Conservation (phyloP, 305 asterid species). For the Coffea humblotiana region DNA sequence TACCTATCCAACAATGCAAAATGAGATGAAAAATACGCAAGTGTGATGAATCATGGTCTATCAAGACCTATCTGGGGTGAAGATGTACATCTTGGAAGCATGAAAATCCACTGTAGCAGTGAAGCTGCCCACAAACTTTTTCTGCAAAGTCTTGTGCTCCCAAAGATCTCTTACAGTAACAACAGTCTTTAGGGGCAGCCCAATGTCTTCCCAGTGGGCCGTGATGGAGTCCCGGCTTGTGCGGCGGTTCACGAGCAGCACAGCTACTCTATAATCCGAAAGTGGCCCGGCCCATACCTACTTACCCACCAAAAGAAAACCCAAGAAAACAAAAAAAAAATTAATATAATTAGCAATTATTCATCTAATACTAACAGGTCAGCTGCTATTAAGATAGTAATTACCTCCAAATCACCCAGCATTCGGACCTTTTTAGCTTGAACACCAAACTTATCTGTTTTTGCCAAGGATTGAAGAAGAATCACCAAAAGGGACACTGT, state of each 20-base stretch:
- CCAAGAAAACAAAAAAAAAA: too few species aligned
- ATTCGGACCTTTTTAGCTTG: conserved; percentile 80
- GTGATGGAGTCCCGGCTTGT: conserved; percentile 34
- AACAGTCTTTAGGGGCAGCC: conserved; percentile 49
- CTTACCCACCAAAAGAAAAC: not conserved
- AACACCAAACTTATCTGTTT: conserved; percentile 64
- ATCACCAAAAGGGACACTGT: not conserved
- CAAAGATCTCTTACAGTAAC: conserved; percentile 71
- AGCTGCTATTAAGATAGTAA: not conserved
- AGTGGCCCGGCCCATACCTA: conserved; percentile 93
- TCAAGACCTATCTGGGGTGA: conserved; percentile 39
- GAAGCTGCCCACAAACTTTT: conserved; percentile 45
- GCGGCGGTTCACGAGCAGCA: conserved; percentile 72
- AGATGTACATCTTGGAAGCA: conserved; percentile 70
- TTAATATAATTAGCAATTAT: too few species aligned
- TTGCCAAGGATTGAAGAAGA: not conserved
- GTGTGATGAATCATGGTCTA: not conserved
- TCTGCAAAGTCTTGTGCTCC: conserved; percentile 65
- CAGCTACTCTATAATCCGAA: conserved; percentile 59
- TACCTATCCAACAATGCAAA: not conserved
- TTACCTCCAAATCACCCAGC: conserved; percentile 81
- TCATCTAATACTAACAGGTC: too few species aligned
- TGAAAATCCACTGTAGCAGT: conserved; percentile 59
- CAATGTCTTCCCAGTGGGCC: conserved; percentile 83
- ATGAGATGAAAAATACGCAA: not conserved